Conservation (phyloP, 2,329 filamentous ascomycete genomes). For the Grosmannia clavigera region DNA sequence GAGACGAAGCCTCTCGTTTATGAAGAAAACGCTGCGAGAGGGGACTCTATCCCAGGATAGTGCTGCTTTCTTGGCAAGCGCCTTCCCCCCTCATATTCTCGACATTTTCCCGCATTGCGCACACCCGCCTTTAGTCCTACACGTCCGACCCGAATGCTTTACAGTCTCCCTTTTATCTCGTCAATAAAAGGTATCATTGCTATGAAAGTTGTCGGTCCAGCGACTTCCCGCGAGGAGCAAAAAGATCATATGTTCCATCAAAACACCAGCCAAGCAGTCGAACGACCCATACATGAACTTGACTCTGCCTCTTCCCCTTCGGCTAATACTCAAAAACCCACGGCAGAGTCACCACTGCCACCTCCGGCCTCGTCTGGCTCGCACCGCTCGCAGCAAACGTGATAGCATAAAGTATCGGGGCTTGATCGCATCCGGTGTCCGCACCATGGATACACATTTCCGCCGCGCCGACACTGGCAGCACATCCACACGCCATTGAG, state of each 20-base stretch:
- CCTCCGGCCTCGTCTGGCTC: slow-evolving; percentile 18
- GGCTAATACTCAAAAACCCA: neutral
- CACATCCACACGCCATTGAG: slow-evolving; percentile 37
- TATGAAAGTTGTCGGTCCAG: no score
- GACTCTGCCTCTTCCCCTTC: neutral
- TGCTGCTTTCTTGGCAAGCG: no score
- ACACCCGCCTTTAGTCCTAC: no score
- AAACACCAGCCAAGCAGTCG: no score
- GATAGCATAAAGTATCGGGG: slow-evolving; percentile 40
- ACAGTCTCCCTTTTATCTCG: no score
- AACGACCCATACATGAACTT: no score
- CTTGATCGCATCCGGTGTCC: slow-evolving; percentile 30
- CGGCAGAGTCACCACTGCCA: neutral
- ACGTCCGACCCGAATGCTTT: no score
- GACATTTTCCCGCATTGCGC: neutral
- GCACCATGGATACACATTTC: slow-evolving; percentile 33
- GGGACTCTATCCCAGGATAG: no score
- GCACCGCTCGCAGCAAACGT: slow-evolving; percentile 33
- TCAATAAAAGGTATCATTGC: no score
- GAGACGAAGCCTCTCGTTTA: neutral
- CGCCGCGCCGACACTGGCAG: slow-evolving; percentile 34
- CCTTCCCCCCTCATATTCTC: neutral
- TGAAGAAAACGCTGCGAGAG: neutral
- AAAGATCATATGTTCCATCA: no score
- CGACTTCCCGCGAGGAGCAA: no score